These are phyloP conservation scores for Inga oerstediana DNA, from an alignment of 306 rosid species.

Conservation along the genomic window DNA sequence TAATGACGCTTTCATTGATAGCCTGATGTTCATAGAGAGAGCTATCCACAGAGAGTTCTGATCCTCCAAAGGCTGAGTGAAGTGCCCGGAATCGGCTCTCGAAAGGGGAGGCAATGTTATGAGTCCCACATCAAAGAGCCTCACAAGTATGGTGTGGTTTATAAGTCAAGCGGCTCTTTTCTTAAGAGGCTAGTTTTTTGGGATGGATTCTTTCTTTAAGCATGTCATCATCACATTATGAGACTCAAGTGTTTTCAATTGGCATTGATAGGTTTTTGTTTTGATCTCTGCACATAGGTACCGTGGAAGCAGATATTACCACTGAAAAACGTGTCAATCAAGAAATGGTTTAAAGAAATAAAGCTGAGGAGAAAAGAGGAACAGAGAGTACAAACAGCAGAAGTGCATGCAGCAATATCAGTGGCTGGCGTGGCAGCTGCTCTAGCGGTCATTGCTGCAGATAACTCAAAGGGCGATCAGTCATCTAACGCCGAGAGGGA, in stretches of 20 bases:
- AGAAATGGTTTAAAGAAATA: conserved; percentile 87
- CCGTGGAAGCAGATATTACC: conserved; percentile 86
- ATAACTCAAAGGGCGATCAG: conserved; percentile 44
- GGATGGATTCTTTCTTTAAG: too few species aligned
- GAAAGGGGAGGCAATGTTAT: too few species aligned
- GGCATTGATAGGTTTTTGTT: neutral
- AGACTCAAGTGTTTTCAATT: neutral
- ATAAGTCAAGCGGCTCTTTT: too few species aligned
- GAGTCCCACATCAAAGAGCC: too few species aligned
- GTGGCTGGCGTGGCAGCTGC: conserved; percentile 97
- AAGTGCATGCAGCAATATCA: conserved; percentile 92
- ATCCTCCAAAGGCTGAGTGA: too few species aligned
- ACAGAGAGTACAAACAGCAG: conserved; percentile 76
- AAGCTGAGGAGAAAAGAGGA: conserved; percentile 75
- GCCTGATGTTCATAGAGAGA: too few species aligned
- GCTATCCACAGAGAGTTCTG: too few species aligned
- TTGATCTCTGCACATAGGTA: conserved; percentile 45
- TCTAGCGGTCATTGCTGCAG: conserved; percentile 82
- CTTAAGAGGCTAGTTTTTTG: too few species aligned
- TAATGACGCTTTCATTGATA: too few species aligned
- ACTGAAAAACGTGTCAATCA: conserved; percentile 68
- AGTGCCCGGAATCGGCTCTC: too few species aligned
- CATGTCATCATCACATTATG: neutral
- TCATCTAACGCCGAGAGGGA: conserved; percentile 53
- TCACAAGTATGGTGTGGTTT: too few species aligned